These are phyloP conservation scores for Trichophyton rubrum DNA, from an alignment of 2,329 filamentous ascomycete species.

Conservation along the genomic window DNA sequence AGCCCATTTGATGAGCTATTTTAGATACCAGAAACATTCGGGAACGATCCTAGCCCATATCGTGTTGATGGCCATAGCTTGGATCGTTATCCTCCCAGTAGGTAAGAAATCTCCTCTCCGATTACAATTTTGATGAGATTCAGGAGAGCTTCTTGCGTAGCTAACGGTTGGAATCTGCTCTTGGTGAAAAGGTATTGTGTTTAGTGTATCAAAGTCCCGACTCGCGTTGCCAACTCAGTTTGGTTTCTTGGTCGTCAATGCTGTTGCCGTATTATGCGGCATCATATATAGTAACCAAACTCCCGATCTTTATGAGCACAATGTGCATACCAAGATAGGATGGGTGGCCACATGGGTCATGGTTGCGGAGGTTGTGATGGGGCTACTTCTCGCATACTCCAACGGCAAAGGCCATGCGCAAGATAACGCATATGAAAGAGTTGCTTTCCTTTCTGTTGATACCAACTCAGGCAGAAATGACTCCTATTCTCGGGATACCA, in stretches of 20 bases:
- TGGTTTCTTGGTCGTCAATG: constrained; percentile 51
- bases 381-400: constrained; percentile 50
- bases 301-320: constrained; percentile 74
- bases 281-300: constrained; percentile 67
- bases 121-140: background rate
- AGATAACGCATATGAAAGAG: constrained; percentile 36
- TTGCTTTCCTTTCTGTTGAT: constrained; percentile 51
- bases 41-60: constrained; percentile 56
- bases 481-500: constrained; percentile 26
- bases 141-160: background rate
- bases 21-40: constrained; percentile 29
- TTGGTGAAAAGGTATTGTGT: constrained; percentile 55
- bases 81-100: constrained; percentile 60
- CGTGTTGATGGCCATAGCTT: constrained; percentile 54
- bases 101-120: constrained; percentile 40
- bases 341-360: constrained; percentile 70
- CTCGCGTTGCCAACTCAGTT: constrained; percentile 59
- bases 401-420: constrained; percentile 29
- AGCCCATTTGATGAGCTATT: constrained; percentile 30
- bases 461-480: constrained; percentile 37
- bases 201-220: constrained; percentile 69
- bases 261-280: constrained; percentile 50
- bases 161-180: constrained; percentile 6
- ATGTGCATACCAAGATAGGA: constrained; percentile 77
- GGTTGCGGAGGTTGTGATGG: constrained; percentile 56